These are phyloP conservation scores for Murraya koenigii DNA, from an alignment of 345 rosid species.

Conservation along the genomic window DNA sequence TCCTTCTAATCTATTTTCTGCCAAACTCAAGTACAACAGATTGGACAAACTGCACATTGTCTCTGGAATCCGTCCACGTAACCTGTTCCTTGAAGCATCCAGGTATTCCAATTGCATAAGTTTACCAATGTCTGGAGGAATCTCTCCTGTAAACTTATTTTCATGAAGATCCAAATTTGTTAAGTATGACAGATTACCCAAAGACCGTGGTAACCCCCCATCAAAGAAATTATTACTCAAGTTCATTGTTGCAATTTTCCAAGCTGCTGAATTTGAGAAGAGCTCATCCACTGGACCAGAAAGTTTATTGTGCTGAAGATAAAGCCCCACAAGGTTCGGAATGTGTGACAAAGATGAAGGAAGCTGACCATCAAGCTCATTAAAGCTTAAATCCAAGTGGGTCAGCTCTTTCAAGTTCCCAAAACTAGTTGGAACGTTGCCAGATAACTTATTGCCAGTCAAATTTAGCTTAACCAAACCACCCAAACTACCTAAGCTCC, in stretches of 20 bases:
- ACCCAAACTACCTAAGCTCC: conserved; percentile 35
- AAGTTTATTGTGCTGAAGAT: conserved; percentile 64
- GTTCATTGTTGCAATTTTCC: conserved; percentile 69
- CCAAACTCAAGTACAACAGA: conserved; percentile 50
- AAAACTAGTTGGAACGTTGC: conserved; percentile 57
- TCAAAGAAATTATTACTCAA: conserved; percentile 14
- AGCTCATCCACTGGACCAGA: conserved; percentile 46
- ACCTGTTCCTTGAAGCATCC: conserved; percentile 57
- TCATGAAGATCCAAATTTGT: conserved; percentile 62
- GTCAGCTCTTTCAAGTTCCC: conserved; percentile 72
- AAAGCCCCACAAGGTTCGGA: conserved; percentile 78
- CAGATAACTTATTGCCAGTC: conserved; percentile 56
- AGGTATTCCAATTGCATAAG: conserved; percentile 64
- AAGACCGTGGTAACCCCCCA: conserved; percentile 53
- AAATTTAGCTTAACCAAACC: conserved; percentile 80
- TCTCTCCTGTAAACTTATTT: conserved; percentile 60
- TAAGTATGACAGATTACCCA: conserved; percentile 71
- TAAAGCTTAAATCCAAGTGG: conserved; percentile 76
- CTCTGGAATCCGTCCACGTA: conserved; percentile 68
- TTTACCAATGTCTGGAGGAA: conserved; percentile 63
- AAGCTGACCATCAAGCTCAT: conserved; percentile 60
- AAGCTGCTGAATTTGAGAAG: conserved; percentile 43
- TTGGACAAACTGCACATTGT: conserved; percentile 47
- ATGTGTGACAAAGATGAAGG: conserved; percentile 53
- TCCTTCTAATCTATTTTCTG: conserved; percentile 63